These are phyloP conservation scores for Neocucurbitaria cava DNA, from an alignment of 2,329 filamentous ascomycete genomes.

Conservation along the genomic window DNA sequence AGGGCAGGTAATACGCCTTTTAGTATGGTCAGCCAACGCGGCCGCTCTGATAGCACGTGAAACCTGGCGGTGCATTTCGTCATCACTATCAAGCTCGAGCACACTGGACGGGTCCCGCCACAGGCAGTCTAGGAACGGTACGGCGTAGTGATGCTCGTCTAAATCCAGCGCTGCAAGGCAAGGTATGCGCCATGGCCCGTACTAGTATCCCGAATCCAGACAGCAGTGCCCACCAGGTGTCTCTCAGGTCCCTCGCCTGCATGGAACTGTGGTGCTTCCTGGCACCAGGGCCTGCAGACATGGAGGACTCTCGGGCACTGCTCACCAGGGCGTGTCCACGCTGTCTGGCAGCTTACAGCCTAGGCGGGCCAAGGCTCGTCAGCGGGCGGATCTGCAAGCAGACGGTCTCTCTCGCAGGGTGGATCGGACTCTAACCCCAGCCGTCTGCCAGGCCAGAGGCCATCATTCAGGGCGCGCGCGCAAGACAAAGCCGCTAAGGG, in stretches of 20 bases:
- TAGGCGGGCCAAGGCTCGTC: conserved; percentile 14
- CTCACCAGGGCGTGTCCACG: conserved; percentile 7
- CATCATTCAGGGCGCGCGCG: conserved; percentile 29
- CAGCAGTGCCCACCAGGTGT: conserved; percentile 14
- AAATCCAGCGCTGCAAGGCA: conserved; percentile 19
- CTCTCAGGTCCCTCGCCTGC: conserved; percentile 10
- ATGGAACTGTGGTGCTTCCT: conserved; percentile 13
- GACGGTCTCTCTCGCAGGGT: conserved; percentile 23
- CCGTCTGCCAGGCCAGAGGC: conserved; percentile 36
- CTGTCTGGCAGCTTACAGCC: conserved; percentile 7
- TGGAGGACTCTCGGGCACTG: conserved; percentile 12
- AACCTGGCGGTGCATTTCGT: conserved; percentile 33
- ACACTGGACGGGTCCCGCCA: conserved; percentile 17
- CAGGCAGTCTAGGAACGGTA: conserved; percentile 5
- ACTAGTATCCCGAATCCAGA: conserved; percentile 19
- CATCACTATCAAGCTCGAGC: conserved; percentile 18
- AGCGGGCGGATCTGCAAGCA: conserved; percentile 25
- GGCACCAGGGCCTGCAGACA: conserved; percentile 21
- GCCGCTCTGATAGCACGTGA: conserved; percentile 35
- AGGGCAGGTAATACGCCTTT: conserved; percentile 5
- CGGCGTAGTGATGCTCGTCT: conserved; percentile 11
- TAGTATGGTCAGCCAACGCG: conserved; percentile 18
- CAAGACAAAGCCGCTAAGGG: conserved; percentile 37
- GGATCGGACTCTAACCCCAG: conserved; percentile 34
- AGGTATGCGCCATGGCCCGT: conserved; percentile 19